These are phyloP conservation scores for Russula virescens DNA, from an alignment of 768 basidiomycete species.

Conservation along the genomic window DNA sequence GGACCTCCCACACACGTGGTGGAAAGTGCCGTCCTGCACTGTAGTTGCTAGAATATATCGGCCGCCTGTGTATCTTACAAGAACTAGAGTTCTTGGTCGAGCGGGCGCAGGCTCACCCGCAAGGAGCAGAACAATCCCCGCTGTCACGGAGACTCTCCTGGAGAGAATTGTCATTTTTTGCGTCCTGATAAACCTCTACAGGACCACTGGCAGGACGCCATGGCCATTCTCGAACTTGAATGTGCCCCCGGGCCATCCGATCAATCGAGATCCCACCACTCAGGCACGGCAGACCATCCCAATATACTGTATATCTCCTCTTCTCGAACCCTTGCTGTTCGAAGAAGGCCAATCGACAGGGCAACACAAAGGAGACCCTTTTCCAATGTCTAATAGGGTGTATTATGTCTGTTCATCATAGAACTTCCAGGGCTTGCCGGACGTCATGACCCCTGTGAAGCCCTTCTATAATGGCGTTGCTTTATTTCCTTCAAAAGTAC, in stretches of 20 bases:
- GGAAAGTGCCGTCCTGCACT: no score
- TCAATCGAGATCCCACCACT: conserved; percentile 48
- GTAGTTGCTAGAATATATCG: no score
- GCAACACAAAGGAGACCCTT: conserved; percentile 16
- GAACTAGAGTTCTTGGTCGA: conserved; percentile 60
- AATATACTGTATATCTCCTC: conserved; percentile 16
- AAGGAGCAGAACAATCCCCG: conserved; percentile 26
- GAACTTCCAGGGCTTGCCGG: conserved; percentile 23
- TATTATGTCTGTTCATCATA: conserved; percentile 20
- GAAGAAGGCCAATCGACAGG: not conserved
- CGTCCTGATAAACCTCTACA: conserved; percentile 44
- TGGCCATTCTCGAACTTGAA: conserved; percentile 67
- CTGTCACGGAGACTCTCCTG: conserved; percentile 61
- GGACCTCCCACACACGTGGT: no score
- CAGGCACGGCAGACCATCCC: conserved; percentile 44
- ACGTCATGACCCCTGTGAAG: conserved; percentile 31
- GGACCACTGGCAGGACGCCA: conserved; percentile 45
- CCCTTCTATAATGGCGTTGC: conserved; percentile 65
- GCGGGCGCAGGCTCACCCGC: conserved; percentile 34
- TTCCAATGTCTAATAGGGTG: conserved; percentile 32
- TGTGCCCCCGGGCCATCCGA: conserved; percentile 64
- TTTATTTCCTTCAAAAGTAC: conserved; percentile 55
- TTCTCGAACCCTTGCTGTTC: conserved; percentile 4
- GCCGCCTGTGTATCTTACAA: no score
- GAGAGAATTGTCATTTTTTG: conserved; percentile 49